These are phyloP conservation scores for Pythium chondricola DNA, from an alignment of 352 stramenopile species.

Conservation along the genomic window DNA sequence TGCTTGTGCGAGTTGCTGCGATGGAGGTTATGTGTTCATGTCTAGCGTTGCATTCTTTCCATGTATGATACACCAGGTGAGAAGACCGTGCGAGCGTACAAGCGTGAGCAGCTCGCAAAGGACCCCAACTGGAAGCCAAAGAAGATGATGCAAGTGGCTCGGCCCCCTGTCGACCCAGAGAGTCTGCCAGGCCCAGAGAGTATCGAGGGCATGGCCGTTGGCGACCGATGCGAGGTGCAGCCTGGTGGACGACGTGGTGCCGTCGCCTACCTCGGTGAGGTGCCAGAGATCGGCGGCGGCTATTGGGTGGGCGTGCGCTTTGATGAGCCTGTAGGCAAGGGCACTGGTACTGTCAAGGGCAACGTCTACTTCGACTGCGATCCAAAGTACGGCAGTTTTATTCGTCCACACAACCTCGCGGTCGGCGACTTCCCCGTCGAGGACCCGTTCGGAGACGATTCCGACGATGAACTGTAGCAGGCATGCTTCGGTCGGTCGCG, in stretches of 20 bases:
- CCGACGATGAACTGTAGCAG: conserved; percentile 70
- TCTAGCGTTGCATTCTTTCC: not conserved
- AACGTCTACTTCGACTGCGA: conserved; percentile 91
- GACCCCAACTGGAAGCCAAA: conserved; percentile 94
- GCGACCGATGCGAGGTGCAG: conserved; percentile 95
- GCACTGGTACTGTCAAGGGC: conserved; percentile 90
- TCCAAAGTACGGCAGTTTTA: conserved; percentile 91
- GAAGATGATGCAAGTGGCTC: conserved; percentile 48
- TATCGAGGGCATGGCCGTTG: conserved; percentile 85
- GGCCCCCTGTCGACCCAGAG: conserved; percentile 28
- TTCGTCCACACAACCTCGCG: conserved; percentile 91
- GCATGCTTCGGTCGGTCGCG: not conserved
- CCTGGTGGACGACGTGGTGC: conserved; percentile 91
- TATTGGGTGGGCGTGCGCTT: conserved; percentile 96
- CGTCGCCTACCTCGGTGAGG: conserved; percentile 90
- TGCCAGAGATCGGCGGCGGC: conserved; percentile 85
- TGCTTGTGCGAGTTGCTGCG: no score
- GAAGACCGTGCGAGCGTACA: conserved; percentile 97
- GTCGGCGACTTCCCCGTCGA: conserved; percentile 91
- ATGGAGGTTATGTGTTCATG: not conserved
- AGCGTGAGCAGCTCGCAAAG: conserved; percentile 92
- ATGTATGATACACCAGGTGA: no score
- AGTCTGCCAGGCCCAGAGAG: conserved; percentile 48
- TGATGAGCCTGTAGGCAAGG: conserved; percentile 94
- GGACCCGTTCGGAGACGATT: conserved; percentile 72